Conservation (phyloP, 2,329 filamentous ascomycete genomes). For the Hortaea sp. region DNA sequence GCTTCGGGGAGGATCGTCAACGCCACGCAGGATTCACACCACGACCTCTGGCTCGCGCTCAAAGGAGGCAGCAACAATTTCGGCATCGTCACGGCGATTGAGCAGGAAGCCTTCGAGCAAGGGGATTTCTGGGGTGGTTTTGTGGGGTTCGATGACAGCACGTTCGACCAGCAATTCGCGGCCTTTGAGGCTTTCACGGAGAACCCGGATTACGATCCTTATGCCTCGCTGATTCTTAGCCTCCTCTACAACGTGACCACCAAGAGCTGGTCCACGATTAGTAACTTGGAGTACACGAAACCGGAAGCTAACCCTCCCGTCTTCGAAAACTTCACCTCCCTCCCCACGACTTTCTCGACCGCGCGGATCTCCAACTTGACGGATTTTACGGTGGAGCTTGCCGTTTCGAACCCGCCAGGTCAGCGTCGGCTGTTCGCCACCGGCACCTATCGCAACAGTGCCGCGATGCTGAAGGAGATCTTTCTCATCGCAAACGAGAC, state of each 20-base stretch:
- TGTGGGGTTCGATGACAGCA: constrained; percentile 37
- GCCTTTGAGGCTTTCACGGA: constrained; percentile 9
- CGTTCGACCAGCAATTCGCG: constrained; percentile 7
- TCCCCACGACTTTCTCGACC: constrained; percentile 1
- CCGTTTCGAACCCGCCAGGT: constrained; percentile 4
- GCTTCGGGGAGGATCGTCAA: constrained; percentile 14
- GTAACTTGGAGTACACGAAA: constrained; percentile 16
- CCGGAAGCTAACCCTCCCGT: constrained; percentile 5
- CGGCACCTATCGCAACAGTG: not conserved
- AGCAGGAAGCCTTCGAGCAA: constrained; percentile 12
- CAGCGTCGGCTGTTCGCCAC: constrained; percentile 7
- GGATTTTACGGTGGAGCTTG: constrained; percentile 4
- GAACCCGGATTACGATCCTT: constrained; percentile 10
- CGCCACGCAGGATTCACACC: constrained; percentile 10
- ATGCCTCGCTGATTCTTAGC: constrained; percentile 12
- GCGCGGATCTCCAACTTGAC: constrained; percentile 1
- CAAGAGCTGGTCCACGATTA: constrained; percentile 7
- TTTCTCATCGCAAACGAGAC: not conserved
- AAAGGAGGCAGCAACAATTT: constrained; percentile 20
- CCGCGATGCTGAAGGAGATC: not conserved
- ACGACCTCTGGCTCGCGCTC: constrained; percentile 17
- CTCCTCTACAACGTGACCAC: constrained; percentile 8
- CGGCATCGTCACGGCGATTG: constrained; percentile 19
- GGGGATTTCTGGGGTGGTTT: constrained; percentile 19
- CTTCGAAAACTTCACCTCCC: constrained; percentile 1